Conservation (phyloP, 257 asterid genomes). For the Penstemon newberryi region DNA sequence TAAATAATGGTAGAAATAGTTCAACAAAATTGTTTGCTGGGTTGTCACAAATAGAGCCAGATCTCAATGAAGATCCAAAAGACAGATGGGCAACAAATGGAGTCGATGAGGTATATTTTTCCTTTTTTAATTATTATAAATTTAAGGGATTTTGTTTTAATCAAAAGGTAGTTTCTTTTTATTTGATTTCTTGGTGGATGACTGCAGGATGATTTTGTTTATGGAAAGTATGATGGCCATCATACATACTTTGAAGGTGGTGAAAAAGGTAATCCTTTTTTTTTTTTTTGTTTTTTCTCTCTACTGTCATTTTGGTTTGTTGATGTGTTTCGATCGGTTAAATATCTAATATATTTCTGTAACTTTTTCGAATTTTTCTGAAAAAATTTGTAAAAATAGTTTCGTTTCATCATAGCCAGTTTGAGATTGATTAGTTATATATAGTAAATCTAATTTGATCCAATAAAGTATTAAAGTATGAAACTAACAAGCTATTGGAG, state of each 20-base stretch:
- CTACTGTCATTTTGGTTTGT: background rate
- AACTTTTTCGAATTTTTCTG: background rate
- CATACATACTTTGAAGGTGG: conserved; percentile 76
- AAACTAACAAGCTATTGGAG: too few relatives aligned
- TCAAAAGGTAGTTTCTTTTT: background rate
- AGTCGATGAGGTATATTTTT: conserved; percentile 42
- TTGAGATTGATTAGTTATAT: too few relatives aligned
- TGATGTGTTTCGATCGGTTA: too few relatives aligned
- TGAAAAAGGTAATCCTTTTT: conserved; percentile 44
- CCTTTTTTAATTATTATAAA: background rate
- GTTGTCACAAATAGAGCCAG: conserved; percentile 71
- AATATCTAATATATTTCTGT: too few relatives aligned
- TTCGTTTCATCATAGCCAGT: background rate
- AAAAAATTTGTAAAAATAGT: background rate
- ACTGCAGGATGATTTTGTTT: conserved; percentile 66
- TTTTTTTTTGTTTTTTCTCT: background rate
- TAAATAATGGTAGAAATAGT: conserved; percentile 24
- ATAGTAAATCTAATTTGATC: too few relatives aligned
- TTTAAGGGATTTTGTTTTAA: background rate
- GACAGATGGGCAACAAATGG: conserved; percentile 86
- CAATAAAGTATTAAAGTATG: too few relatives aligned
- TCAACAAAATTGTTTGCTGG: conserved; percentile 67
- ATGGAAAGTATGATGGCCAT: conserved; percentile 72
- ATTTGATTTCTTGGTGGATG: conserved; percentile 15
- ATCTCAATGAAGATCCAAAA: conserved; percentile 74